Conservation (phyloP, 2,329 filamentous ascomycete species). For the Fusarium foetens region DNA sequence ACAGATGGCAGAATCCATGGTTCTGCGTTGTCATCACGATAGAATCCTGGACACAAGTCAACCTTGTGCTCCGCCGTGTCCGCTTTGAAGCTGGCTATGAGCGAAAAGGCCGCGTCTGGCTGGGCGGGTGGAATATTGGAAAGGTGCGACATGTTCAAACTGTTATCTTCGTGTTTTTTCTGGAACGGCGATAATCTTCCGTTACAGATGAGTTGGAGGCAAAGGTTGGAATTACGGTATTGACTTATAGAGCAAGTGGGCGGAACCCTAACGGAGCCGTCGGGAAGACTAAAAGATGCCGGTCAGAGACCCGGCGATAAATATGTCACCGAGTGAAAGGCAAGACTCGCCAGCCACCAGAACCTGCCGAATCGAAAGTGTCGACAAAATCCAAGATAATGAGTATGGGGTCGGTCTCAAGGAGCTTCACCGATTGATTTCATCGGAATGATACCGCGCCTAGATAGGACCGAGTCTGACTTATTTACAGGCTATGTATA, state of each 20-base stretch:
- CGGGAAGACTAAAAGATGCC: background rate
- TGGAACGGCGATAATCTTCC: background rate
- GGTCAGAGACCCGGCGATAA: background rate
- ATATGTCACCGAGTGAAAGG: background rate
- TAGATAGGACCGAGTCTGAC: background rate
- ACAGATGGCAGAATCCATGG: background rate
- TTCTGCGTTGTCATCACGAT: background rate
- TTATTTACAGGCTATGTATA: background rate
- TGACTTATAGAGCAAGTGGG: background rate
- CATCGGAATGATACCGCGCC: background rate
- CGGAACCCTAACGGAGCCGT: too few relatives aligned
- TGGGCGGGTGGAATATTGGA: background rate
- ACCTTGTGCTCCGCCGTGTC: background rate
- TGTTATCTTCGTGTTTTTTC: background rate
- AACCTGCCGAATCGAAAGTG: background rate
- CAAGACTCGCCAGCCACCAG: background rate
- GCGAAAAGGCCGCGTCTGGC: background rate
- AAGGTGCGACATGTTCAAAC: background rate
- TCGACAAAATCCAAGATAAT: background rate
- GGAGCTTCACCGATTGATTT: background rate
- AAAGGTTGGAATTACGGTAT: background rate
- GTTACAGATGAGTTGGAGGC: background rate
- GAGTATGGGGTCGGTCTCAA: background rate
- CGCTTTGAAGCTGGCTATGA: background rate
- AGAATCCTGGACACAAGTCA: background rate